A percentile compares a stretch with the other conserved stretches of the same genome.
phyloP scores from a whole-genome alignment of 805 yeast species.

The Pichia thaimueangensis region DNA sequence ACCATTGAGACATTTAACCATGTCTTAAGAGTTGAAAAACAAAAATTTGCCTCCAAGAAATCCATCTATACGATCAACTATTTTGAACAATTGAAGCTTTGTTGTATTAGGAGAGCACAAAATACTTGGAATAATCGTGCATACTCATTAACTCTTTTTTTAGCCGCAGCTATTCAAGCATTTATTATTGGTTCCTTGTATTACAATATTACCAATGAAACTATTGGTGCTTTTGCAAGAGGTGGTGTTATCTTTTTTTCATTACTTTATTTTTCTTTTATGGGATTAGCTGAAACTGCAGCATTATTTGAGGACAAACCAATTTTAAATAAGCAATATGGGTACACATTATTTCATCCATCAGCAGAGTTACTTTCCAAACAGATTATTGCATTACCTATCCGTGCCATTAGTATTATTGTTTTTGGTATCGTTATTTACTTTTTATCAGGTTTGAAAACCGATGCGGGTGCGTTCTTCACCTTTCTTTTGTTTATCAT shows the following conservation, averaged over 20 bases:
- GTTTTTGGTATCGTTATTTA: slow-evolving; percentile 40
- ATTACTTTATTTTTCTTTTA: slow-evolving; percentile 51
- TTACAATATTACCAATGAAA: slow-evolving; percentile 42
- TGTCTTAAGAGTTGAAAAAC: slow-evolving; percentile 30
- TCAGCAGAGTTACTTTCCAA: slow-evolving; percentile 59
- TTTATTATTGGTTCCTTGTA: slow-evolving; percentile 56
- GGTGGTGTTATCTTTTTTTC: slow-evolving; percentile 60
- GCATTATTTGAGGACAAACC: slow-evolving; percentile 55
- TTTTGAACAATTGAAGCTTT: slow-evolving; percentile 43
- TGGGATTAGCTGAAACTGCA: slow-evolving; percentile 57
- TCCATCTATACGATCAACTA: slow-evolving; percentile 36
- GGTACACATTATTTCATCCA: slow-evolving; percentile 56
- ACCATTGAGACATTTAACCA: slow-evolving; percentile 28
- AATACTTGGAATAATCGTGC: slow-evolving; percentile 52
- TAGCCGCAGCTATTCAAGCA: slow-evolving; percentile 51
- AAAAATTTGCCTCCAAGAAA: slow-evolving; percentile 34
- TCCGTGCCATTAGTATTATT: slow-evolving; percentile 44
- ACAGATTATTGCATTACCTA: slow-evolving; percentile 51
- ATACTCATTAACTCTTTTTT: slow-evolving; percentile 41
- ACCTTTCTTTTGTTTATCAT: slow-evolving; percentile 38
- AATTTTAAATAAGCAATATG: slow-evolving; percentile 57
- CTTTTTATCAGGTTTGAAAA: slow-evolving; percentile 47
- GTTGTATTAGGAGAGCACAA: slow-evolving; percentile 47
- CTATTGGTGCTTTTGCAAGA: slow-evolving; percentile 54
- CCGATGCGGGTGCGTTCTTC: slow-evolving; percentile 51